Base-by-base conservation (phyloP, 2,329 filamentous ascomycete species). In the Moelleriella libera region DNA sequence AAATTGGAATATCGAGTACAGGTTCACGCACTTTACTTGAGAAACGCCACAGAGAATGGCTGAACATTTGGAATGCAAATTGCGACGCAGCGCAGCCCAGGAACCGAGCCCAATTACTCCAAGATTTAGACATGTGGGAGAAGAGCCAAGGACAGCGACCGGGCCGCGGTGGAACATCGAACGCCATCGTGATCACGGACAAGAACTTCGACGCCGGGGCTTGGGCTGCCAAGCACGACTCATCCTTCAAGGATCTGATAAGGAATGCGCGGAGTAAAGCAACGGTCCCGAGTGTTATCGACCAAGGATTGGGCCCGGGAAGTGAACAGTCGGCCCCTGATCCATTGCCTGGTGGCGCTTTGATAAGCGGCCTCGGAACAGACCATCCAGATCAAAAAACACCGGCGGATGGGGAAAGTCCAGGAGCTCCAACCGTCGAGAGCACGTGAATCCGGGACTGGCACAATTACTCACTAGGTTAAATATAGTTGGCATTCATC, bases 41-140 rank as follows among this genome's bases (percentile, higher is more conserved):
- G 60, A 77, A 75, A 53, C 78, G 94, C 14, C 89, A 97, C 58
- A 86, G 78, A 29, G 92, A 98, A 63, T 98, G 89, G 89, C 75
- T 92, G 46, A 96, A 92, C 39, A 68, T 98, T 14, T 96, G 88
- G 84, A 98, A 98, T 62, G 86, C 94, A 9, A 98, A 98, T 60
- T 95, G 88, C 65, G 92, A 98, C 63, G 84, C 89, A 2, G 76
- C 76, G 37, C 69, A 70, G 2, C 88, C 88, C 0, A 85, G 83
- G 59, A 71, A 72, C 9, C 87, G 85, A 52, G 59, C 67, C 6
- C 82, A 92, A 49, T 64, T 98, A 5, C 64, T 94, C 12, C 78
- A 76, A 11, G 90, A 97, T 50, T 63, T 98, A 10, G 84, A 90
- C 28, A 65, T 77, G 1, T 97, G 92, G 90, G 92, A 98, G 63